Evolutionary conservation across 1,284 basidiomycete species (phyloP), one percentile per base, ranked within the genome.

Genomic region (Ceratobasidium papillatum): DNA sequence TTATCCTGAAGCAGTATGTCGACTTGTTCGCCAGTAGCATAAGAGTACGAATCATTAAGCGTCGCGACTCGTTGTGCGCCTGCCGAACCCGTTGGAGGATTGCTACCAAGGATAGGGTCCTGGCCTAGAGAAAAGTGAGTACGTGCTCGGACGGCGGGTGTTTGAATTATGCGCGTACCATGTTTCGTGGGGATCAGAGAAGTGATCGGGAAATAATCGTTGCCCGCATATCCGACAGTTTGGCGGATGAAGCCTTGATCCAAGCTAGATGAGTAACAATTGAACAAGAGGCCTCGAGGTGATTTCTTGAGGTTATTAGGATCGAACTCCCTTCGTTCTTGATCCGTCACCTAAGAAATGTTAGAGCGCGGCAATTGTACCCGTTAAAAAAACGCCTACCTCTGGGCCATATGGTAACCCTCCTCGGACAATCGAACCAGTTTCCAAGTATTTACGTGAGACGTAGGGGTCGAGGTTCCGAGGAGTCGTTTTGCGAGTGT

Each of bases 401-500:
- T 82, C 82, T 7, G 74, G 74, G 1, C 82, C 81, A 66, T 81
- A 82, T 22, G 81, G 80, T 64, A 81, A 76, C 7, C 78, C 80
- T 4, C 75, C 75, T 17, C 81, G 79, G 7, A 80, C 75, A 51
- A 81, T 80, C 11, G 75, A 56, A 17, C 74, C 49, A 11, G 77
- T 52, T 27, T 59, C 69, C 1, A 61, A 11, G n/a, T 30, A 47
- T 79, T 78, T 68, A 43, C 77, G 76, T 22, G 30, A 32, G 34
- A 80, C 30, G 49, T 75, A 78, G 7, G 79, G 78, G 17, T 77
- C 62, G 34, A 81, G 66, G 59, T 81, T 78, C 3, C 82, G 77
- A 0, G 81, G 80, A 7, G 74, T 78, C 3, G 78, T 79, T 71
- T 81, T 82, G 30, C 81, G 80, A 34, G 76, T 78, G 75, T 82